phyloP scores from a whole-genome alignment of 352 stramenopile genomes.

The Phytophthora meadii region DNA sequence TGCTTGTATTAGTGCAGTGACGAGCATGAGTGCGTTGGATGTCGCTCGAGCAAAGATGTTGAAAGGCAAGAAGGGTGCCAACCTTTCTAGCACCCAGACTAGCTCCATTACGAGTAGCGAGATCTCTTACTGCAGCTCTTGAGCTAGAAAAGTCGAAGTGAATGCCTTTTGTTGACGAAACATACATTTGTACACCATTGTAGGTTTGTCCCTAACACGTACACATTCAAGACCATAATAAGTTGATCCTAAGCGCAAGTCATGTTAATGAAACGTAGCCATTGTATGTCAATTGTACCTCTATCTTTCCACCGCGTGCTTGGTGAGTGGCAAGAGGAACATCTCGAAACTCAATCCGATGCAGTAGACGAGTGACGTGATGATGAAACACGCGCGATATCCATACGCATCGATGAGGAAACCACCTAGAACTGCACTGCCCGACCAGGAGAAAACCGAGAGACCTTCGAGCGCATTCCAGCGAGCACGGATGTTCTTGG shows the following conservation, averaged over 20 bases:
- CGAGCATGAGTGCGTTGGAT: constrained; percentile 14
- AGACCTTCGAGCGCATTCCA: constrained; percentile 82
- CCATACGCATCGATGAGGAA: constrained; percentile 81
- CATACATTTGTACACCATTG: too few relatives aligned
- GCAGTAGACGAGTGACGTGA: constrained; percentile 78
- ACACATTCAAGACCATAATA: too few relatives aligned
- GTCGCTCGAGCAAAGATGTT: constrained; percentile 16
- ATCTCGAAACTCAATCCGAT: constrained; percentile 62
- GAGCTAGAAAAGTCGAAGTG: too few relatives aligned
- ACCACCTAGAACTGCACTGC: constrained; percentile 77
- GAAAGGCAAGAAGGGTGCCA: constrained; percentile 4
- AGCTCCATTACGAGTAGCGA: constrained; percentile 19
- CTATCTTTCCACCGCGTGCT: constrained; percentile 60
- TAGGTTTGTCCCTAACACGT: too few relatives aligned
- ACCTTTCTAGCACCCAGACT: constrained; percentile 7
- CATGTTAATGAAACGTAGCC: too few relatives aligned
- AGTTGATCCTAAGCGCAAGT: too few relatives aligned
- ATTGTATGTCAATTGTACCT: constrained; percentile 6
- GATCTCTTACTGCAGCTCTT: constrained; percentile 8
- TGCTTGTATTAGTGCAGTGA: constrained; percentile 27
- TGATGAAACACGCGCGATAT: constrained; percentile 84
- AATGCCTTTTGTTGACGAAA: too few relatives aligned
- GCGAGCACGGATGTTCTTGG: constrained; percentile 71
- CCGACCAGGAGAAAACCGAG: constrained; percentile 83
- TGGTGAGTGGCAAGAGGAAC: constrained; percentile 67